These are phyloP conservation scores for Colletotrichum chrysophilum DNA, from an alignment of 2,329 filamentous ascomycete species.

Conservation along the genomic window DNA sequence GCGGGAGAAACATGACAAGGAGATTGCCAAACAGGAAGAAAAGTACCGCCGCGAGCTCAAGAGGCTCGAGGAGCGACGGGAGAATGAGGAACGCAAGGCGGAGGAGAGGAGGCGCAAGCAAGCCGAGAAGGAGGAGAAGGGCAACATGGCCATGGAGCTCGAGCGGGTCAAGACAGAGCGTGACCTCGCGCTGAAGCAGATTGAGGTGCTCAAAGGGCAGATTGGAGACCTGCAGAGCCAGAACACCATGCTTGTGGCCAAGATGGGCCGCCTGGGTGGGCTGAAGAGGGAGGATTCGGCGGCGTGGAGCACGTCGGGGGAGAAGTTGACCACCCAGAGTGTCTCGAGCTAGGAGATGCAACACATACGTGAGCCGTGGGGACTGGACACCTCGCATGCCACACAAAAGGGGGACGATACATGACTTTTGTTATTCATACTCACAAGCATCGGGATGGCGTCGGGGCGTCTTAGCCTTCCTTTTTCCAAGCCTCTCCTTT, in stretches of 20 bases:
- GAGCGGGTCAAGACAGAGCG: slow-evolving; percentile 56
- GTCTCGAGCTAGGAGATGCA: slow-evolving; percentile 71
- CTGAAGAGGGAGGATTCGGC: slow-evolving; percentile 39
- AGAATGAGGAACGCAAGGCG: slow-evolving; percentile 66
- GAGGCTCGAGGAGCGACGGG: slow-evolving; percentile 68
- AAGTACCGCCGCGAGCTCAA: slow-evolving; percentile 68
- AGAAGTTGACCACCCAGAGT: slow-evolving; percentile 33
- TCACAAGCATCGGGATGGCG: slow-evolving; percentile 5
- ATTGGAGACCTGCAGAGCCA: slow-evolving; percentile 64
- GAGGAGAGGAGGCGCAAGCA: slow-evolving; percentile 56
- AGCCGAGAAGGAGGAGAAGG: slow-evolving; percentile 58
- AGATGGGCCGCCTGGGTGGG: slow-evolving; percentile 43
- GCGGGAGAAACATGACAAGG: slow-evolving; percentile 66
- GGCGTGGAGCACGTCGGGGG: slow-evolving; percentile 25
- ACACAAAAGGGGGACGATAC: not conserved
- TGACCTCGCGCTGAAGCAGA: slow-evolving; percentile 57
- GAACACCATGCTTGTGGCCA: slow-evolving; percentile 63
- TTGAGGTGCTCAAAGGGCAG: slow-evolving; percentile 58
- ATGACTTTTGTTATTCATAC: not conserved
- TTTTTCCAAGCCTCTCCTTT: not conserved
- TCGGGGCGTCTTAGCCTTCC: slow-evolving; percentile 6
- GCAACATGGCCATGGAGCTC: slow-evolving; percentile 55
- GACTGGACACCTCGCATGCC: not conserved
- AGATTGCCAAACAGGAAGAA: slow-evolving; percentile 69
- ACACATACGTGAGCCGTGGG: not conserved